Evolutionary conservation across 2,329 filamentous ascomycete genomes (phyloP).

Genomic region (Fusarium secorum): DNA sequence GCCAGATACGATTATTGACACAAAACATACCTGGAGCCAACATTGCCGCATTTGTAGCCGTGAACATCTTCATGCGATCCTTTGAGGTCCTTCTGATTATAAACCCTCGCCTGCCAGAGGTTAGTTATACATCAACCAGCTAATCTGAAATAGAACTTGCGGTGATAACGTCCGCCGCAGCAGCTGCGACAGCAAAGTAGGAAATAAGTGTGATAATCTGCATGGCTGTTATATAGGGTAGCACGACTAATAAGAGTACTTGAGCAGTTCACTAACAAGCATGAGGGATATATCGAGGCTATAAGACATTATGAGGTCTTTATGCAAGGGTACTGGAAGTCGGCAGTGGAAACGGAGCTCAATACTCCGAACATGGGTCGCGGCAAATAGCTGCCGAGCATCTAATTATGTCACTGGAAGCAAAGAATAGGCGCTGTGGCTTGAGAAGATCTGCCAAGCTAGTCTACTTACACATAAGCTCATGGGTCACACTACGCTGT

Average conservation of each 20-base stretch:
- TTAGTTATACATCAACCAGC: rapidly evolving
- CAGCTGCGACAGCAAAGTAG: not conserved
- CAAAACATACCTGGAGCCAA: not conserved
- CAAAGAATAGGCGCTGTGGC: not conserved
- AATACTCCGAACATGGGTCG: not conserved
- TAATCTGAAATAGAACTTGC: rapidly evolving
- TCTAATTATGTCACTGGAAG: not conserved
- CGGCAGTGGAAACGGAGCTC: not conserved
- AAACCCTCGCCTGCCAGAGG: not conserved
- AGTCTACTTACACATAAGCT: not conserved
- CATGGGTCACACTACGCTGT: not conserved
- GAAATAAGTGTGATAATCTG: not conserved
- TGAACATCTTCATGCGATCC: not conserved
- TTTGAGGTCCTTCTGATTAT: not conserved
- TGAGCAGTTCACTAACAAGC: not conserved
- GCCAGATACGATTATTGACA: rapidly evolving
- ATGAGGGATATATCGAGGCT: rapidly evolving
- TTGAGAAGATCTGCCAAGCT: not conserved
- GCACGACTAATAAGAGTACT: rapidly evolving
- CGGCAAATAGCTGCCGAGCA: not conserved
- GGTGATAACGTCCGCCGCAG: not conserved
- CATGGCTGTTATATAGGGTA: not conserved
- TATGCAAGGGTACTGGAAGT: not conserved
- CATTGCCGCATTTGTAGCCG: not conserved
- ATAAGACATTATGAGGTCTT: not conserved